Percentiles rank a stretch among this genome's conserved stretches.
Conservation (phyloP, 257 asterid species). For the Parsonsia alboflavescens region DNA sequence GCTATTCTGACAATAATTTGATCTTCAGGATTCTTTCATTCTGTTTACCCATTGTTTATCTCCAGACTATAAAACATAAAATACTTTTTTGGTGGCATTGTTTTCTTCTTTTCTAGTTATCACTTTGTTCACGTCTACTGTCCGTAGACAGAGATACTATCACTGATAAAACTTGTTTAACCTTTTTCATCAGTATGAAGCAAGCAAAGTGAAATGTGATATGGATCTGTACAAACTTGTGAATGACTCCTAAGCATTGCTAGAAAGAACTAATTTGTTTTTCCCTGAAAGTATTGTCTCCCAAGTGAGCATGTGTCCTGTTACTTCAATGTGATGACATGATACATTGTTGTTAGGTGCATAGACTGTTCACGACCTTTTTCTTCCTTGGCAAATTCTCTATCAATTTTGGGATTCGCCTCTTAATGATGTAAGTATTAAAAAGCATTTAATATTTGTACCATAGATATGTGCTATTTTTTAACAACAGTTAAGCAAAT, state of each 20-base stretch:
- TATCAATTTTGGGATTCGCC: slow-evolving; percentile 95
- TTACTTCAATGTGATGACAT: background rate
- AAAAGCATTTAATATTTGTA: background rate
- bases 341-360: slow-evolving; percentile 44
- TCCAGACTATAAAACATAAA: background rate
- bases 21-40: background rate
- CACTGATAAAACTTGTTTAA: background rate
- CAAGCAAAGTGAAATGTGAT: background rate
- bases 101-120: background rate
- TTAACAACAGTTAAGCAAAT: background rate
- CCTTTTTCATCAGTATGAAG: background rate
- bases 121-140: no score
- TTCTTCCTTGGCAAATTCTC: slow-evolving; percentile 87
- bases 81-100: background rate
- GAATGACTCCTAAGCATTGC: background rate
- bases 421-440: slow-evolving; percentile 82
- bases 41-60: background rate
- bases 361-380: slow-evolving; percentile 76
- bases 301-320: background rate
- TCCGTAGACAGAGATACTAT: background rate
- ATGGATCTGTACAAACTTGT: background rate
- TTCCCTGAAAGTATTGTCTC: background rate
- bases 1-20: background rate
- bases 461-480: background rate
- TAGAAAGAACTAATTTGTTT: background rate